phyloP scores from a whole-genome alignment of 352 stramenopile species.

The Phytopythium ostracodes region DNA sequence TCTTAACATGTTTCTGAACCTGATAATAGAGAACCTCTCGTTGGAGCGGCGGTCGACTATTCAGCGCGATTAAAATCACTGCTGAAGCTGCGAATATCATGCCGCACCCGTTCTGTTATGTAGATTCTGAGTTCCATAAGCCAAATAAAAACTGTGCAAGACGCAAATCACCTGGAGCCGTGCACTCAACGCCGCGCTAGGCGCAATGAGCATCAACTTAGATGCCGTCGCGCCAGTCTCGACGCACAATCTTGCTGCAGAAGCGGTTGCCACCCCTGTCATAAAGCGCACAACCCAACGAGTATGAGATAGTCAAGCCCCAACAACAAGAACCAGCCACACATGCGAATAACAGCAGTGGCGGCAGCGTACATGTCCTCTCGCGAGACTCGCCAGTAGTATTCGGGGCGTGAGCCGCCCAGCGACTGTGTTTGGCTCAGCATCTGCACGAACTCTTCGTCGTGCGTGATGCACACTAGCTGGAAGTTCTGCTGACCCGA shows the following conservation, averaged over 20 bases:
- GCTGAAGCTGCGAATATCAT: neutral
- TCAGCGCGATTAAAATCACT: neutral
- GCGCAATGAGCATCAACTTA: slow-evolving; percentile 10
- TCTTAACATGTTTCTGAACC: neutral
- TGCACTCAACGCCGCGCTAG: neutral
- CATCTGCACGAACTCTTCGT: slow-evolving; percentile 94
- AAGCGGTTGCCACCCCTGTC: slow-evolving; percentile 73
- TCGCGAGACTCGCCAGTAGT: slow-evolving; percentile 78
- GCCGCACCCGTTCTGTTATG: neutral
- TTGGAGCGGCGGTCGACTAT: neutral
- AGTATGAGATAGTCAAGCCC: neutral
- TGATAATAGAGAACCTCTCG: neutral
- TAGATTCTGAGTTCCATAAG: neutral
- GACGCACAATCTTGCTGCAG: slow-evolving; percentile 79
- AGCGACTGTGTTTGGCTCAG: slow-evolving; percentile 76
- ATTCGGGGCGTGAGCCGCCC: slow-evolving; percentile 70
- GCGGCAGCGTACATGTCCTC: slow-evolving; percentile 77
- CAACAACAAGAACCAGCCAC: neutral
- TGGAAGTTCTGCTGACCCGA: slow-evolving; percentile 98
- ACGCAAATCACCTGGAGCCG: neutral
- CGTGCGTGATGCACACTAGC: slow-evolving; percentile 99
- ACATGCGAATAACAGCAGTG: neutral
- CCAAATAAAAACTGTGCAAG: neutral
- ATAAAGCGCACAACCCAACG: neutral
- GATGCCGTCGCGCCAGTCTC: slow-evolving; percentile 54